Evolutionary conservation across 2,329 filamentous ascomycete genomes (phyloP), one percentile per base, ranked within the genome.

Genomic region (Hymenotorrendiella dingleyae): DNA sequence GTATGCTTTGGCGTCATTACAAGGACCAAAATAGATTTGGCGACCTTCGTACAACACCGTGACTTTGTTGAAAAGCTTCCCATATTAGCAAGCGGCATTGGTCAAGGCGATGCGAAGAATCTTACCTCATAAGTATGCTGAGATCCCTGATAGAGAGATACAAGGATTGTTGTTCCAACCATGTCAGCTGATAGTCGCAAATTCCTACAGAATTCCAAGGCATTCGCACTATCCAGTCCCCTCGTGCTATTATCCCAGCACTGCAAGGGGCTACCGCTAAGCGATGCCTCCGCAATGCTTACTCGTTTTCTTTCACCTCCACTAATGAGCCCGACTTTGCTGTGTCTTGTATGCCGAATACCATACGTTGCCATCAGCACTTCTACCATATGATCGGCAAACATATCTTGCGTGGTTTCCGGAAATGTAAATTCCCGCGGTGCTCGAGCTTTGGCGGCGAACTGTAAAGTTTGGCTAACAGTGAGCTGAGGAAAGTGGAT

Each of bases 261-360:
- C 58, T 84, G 80, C 3, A 76, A 69, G 30, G 72, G 78, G 1
- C 78, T 74, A 11, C 66, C 61, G 0, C 66, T 67, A 10, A 73
- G 73, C 0, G 76, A 74, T 48, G 85, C 86, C 62, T 91, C 86
- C 1, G 83, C 84, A 47, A 90, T 87, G 16, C 79, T 84, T 5
- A 91, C 86, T 56, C 86, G 79, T 66, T 91, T 89, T 40, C 80
- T 69, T 57, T 85, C 81, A 14, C 82, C 81, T n/a, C 81, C 82
- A 1, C 76, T 81, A 0, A 85, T 73, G 28, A 84, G 84, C 12
- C 84, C 84, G 5, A 89, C 81, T 54, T 80, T 83, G 12, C 83
- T 88, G 47, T 80, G 71, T 54, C 81, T 70, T 0, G 81, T 84
- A 55, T 87, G 82, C 22, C 76, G 77, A 27, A 87, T 76, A 52